Evolutionary conservation across 208 protist genomes (phyloP).

Genomic region (Trypanosoma brucei): DNA sequence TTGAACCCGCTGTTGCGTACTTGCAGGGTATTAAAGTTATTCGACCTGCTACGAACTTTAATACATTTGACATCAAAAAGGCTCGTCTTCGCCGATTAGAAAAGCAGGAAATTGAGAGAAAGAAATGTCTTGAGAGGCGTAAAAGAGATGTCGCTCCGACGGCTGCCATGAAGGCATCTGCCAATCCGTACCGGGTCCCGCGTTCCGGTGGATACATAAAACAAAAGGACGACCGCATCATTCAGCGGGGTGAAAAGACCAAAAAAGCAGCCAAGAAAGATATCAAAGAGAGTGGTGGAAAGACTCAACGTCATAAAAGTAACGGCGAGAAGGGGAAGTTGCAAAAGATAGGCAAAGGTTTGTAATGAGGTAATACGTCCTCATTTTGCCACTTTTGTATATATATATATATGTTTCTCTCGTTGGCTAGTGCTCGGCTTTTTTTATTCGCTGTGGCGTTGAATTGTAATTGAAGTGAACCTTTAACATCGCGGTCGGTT

Average conservation of each 20-base stretch:
- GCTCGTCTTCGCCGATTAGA: conserved; percentile 63
- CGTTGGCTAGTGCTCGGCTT: no score
- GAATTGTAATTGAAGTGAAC: no score
- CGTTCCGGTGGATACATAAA: conserved; percentile 44
- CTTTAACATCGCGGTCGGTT: no score
- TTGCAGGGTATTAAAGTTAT: conserved; percentile 72
- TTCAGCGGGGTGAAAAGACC: no score
- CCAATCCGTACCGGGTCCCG: conserved; percentile 75
- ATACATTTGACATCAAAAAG: conserved; percentile 76
- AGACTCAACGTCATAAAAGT: conserved; percentile 38
- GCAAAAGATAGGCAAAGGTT: conserved; percentile 56
- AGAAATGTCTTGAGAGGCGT: conserved; percentile 37
- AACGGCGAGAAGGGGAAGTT: conserved; percentile 63
- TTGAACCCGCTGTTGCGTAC: conserved; percentile 65
- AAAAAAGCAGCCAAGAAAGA: conserved; percentile 12
- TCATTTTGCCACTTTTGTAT: not conserved
- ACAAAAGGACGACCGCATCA: conserved; percentile 36
- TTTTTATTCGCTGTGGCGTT: no score
- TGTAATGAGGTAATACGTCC: conserved; percentile 24
- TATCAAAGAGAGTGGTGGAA: conserved; percentile 10
- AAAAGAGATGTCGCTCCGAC: conserved; percentile 66
- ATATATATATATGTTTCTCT: no score
- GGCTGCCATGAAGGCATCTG: conserved; percentile 63
- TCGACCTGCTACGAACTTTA: conserved; percentile 61
- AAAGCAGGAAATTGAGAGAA: conserved; percentile 67